A percentile compares a stretch with the other conserved stretches of the same genome.
Evolutionary conservation across 768 basidiomycete genomes (phyloP).

Genomic region (Leccinum fibrillosum): DNA sequence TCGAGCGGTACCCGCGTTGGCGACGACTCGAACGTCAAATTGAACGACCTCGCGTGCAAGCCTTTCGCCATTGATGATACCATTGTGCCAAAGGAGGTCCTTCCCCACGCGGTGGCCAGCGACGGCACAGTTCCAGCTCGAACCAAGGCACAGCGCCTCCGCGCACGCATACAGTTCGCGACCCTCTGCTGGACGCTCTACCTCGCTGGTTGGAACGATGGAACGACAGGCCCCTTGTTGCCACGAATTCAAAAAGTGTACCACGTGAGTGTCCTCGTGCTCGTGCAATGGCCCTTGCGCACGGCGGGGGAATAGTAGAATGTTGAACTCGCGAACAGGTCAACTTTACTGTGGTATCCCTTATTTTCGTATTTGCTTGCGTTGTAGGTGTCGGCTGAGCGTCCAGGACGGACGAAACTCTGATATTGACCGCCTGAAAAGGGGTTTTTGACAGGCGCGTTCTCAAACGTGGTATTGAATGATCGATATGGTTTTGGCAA

Average conservation of each 20-base stretch:
- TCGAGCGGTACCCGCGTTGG: not conserved
- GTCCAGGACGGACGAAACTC: not conserved
- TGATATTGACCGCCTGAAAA: constrained; percentile 6
- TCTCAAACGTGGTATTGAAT: constrained; percentile 29
- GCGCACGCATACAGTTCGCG: constrained; percentile 29
- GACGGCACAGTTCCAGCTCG: not conserved
- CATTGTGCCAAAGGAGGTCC: not conserved
- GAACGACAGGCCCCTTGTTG: constrained; percentile 35
- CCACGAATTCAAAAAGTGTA: constrained; percentile 38
- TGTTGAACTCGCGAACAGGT: constrained; percentile 23
- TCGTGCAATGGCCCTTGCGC: no score
- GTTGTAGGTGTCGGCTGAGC: constrained; percentile 23
- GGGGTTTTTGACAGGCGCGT: constrained; percentile 34
- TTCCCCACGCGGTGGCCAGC: not conserved
- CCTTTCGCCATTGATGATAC: not conserved
- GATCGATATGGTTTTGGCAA: constrained; percentile 34
- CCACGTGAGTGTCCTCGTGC: constrained; percentile 21
- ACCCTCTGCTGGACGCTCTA: constrained; percentile 36
- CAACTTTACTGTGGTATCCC: constrained; percentile 38
- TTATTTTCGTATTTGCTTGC: constrained; percentile 43
- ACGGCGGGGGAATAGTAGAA: not conserved
- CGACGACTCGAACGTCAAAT: constrained; percentile 1
- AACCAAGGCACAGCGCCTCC: constrained; percentile 21
- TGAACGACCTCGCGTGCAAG: constrained; percentile 5
- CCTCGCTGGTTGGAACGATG: constrained; percentile 39